Evolutionary conservation across 495 filamentous ascomycete species (phyloP).

Genomic region (Hapsidospora chrysogenum): DNA sequence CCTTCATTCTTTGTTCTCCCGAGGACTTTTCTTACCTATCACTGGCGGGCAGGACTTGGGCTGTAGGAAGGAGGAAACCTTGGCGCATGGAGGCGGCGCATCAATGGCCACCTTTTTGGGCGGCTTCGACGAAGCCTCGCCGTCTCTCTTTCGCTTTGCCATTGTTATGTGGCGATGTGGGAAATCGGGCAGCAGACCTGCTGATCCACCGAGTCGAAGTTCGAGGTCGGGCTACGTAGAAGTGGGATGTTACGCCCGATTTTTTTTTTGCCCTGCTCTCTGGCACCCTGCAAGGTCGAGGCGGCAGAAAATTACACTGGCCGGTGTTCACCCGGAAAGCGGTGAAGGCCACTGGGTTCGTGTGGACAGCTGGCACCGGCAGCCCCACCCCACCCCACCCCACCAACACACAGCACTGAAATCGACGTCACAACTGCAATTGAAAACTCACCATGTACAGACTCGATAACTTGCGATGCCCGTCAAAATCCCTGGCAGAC

Average conservation of each 20-base stretch:
- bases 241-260: conserved; percentile 4
- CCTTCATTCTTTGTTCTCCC: too few species aligned
- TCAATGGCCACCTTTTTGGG: conserved; percentile 49
- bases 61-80: conserved; percentile 40
- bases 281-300: conserved; percentile 3
- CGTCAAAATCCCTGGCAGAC: too few species aligned
- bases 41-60: conserved; percentile 45
- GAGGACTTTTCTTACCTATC: conserved; percentile 36
- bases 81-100: conserved; percentile 26
- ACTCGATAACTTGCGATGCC: too few species aligned
- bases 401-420: too few species aligned
- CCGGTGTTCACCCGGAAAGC: conserved; percentile 1
- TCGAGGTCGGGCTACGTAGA: background rate
- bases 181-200: too few species aligned
- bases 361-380: too few species aligned
- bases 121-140: conserved; percentile 26
- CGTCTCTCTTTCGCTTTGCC: conserved; percentile 59
- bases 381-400: too few species aligned
- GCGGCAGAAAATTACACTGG: conserved; percentile 4
- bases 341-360: too few species aligned
- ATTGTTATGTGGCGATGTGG: conserved; percentile 12
- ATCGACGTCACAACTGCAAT: too few species aligned
- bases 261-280: conserved; percentile 1
- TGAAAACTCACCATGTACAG: too few species aligned
- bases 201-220: background rate